phyloP scores from a whole-genome alignment of 805 yeast species.

The Nematodospora valgi region DNA sequence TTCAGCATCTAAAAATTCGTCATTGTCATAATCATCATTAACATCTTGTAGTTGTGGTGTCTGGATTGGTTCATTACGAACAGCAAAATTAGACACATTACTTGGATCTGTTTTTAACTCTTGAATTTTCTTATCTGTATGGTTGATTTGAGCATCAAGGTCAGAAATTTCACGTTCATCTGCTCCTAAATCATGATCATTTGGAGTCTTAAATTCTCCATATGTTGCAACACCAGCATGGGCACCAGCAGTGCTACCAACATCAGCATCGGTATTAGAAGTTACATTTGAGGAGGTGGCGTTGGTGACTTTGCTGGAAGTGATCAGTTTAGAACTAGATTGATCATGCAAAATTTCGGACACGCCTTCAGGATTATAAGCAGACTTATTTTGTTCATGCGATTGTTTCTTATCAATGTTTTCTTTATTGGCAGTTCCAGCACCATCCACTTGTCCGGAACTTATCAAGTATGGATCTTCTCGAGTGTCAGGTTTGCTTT shows the following conservation, averaged over 20 bases:
- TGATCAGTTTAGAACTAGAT: background rate
- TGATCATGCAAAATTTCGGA: constrained; percentile 7
- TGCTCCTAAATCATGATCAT: constrained; percentile 5
- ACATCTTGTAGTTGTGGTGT: constrained; percentile 7
- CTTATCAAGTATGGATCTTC: constrained; percentile 1
- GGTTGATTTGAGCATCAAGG: constrained; percentile 4
- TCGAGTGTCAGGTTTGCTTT: constrained; percentile 5
- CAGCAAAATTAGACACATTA: constrained; percentile 11
- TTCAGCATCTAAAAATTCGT: constrained; percentile 4
- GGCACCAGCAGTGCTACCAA: constrained; percentile 12
- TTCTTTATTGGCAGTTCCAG: constrained; percentile 1
- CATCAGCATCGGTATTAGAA: constrained; percentile 15
- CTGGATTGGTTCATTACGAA: constrained; percentile 8
- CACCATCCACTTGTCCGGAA: background rate
- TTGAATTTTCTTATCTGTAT: constrained; percentile 3
- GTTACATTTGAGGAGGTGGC: constrained; percentile 9
- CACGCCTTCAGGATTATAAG: constrained; percentile 27
- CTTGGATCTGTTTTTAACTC: constrained; percentile 8
- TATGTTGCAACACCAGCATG: constrained; percentile 6
- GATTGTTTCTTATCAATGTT: constrained; percentile 20
- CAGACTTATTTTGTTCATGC: constrained; percentile 29
- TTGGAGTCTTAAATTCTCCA: no score
- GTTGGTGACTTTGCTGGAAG: background rate
- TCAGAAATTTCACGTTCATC: constrained; percentile 4
- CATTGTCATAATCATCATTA: constrained; percentile 7